These are phyloP conservation scores for Wickerhamomyces sp. DNA, from an alignment of 1,139 yeast species.

Conservation along the genomic window DNA sequence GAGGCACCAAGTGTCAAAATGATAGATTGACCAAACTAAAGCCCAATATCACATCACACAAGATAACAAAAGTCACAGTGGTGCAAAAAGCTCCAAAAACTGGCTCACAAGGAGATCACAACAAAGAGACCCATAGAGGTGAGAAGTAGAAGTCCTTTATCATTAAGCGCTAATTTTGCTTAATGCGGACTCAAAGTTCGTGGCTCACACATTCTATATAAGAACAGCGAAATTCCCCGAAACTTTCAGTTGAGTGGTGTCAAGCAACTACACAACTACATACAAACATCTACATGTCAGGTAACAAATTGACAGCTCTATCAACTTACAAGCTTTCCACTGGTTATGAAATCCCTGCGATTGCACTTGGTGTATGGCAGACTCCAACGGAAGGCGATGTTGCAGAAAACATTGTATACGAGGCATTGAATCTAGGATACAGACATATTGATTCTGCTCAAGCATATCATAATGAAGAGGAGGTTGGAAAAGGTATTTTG, in stretches of 20 bases:
- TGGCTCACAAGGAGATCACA: too few relatives aligned
- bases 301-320: not conserved
- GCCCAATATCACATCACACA: not conserved
- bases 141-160: too few relatives aligned
- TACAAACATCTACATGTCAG: not conserved
- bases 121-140: too few relatives aligned
- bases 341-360: constrained; percentile 40
- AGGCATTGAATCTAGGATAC: constrained; percentile 57
- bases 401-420: constrained; percentile 38
- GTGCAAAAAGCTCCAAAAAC: too few relatives aligned
- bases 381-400: constrained; percentile 32
- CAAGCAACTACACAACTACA: too few relatives aligned
- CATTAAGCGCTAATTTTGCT: too few relatives aligned
- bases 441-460: constrained; percentile 63
- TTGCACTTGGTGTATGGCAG: constrained; percentile 53
- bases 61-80: too few relatives aligned
- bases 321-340: constrained; percentile 20
- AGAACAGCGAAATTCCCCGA: too few relatives aligned
- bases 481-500: constrained; percentile 38
- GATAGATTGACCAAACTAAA: not conserved
- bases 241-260: too few relatives aligned
- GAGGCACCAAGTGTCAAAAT: not conserved
- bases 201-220: too few relatives aligned
- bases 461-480: constrained; percentile 49
- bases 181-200: too few relatives aligned